Base-by-base conservation (phyloP, 257 asterid species). In the Capsicum rhomboideum region DNA sequence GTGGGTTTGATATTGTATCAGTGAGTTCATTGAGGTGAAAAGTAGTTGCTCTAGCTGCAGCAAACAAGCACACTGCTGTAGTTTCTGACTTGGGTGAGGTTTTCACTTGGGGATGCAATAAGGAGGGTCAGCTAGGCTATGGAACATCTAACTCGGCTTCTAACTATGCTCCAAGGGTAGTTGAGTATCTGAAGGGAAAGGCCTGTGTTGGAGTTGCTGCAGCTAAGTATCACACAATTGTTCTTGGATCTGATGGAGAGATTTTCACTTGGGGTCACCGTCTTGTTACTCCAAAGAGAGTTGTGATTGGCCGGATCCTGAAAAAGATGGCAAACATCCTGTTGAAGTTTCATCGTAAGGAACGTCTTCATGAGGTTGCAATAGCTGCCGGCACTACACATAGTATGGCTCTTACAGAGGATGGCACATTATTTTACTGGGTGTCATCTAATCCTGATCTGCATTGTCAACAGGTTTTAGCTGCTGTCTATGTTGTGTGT, bases 241-340 rank as follows among this genome's bases (percentile, higher is more conserved):
- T 91, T 85, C 86, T 97, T 86, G 99, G 99, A 85, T 86, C 94
- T 82, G 99, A 97, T 80, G 99, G 99, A 72, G 98, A 97, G 98
- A 98, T 97, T n/a, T 97, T 91, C 87, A 95, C 99, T 78, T 97
- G 99, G 99, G 99, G 99, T 80, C 99, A 97, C 87, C 96, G 97
- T 42, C 97, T 95, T 81, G 99, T 97, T 82, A 93, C 90, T 83
- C 99, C 99, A 13, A 92, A 92, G 80, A 97, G 99, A 72, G 97
- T 97, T 40, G 86, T 93, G 53, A 84, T 95, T 86, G 87, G 93
- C 37, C 92, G 97, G 88, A 92, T 91, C 83, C 87, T 86, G 4
- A 93, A 67, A 84, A 97, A 95, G 89, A 78, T 74, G 79, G 97
- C 97, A 85, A 97, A 83, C 83, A 86, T 89, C 37, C 80, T 86